Evolutionary conservation across 2,329 filamentous ascomycete genomes (phyloP).

Genomic region (Kalaharituber pfeilii): DNA sequence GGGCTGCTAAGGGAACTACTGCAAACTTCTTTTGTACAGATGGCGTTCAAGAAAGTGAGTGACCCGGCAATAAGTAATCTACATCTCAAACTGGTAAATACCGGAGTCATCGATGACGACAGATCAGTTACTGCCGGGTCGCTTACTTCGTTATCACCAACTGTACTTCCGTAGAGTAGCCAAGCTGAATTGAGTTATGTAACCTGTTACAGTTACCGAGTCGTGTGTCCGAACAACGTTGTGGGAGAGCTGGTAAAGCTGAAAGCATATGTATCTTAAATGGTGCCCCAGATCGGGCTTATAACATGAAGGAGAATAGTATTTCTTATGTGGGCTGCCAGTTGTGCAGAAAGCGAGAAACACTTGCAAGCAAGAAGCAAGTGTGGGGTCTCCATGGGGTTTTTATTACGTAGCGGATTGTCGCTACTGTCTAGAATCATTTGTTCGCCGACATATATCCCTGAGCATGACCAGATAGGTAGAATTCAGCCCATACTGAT

Average conservation of each 20-base stretch:
- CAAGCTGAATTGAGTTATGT: background rate
- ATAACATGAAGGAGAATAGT: background rate
- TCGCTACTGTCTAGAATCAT: background rate
- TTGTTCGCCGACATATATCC: background rate
- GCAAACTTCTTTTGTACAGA: too few species aligned
- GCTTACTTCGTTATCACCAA: too few species aligned
- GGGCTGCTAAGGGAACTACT: too few species aligned
- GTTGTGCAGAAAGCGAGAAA: too few species aligned
- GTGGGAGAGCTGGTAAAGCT: background rate
- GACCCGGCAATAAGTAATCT: background rate
- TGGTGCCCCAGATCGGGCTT: background rate
- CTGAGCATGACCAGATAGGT: too few species aligned
- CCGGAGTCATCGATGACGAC: too few species aligned
- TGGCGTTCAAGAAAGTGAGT: background rate
- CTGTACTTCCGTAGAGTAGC: too few species aligned
- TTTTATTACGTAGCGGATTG: constrained; percentile 1
- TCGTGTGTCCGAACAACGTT: background rate
- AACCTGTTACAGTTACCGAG: background rate
- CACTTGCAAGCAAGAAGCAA: background rate
- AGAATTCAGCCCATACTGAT: too few species aligned
- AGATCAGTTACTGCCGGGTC: too few species aligned
- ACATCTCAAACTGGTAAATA: background rate
- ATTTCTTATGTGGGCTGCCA: background rate
- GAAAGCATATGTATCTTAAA: background rate
- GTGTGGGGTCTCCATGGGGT: background rate